Percentiles rank a stretch among this genome's conserved stretches.
Evolutionary conservation across 164 flowering plant species (phyloP).

Genomic region (Magnolia kwangsiensis): DNA sequence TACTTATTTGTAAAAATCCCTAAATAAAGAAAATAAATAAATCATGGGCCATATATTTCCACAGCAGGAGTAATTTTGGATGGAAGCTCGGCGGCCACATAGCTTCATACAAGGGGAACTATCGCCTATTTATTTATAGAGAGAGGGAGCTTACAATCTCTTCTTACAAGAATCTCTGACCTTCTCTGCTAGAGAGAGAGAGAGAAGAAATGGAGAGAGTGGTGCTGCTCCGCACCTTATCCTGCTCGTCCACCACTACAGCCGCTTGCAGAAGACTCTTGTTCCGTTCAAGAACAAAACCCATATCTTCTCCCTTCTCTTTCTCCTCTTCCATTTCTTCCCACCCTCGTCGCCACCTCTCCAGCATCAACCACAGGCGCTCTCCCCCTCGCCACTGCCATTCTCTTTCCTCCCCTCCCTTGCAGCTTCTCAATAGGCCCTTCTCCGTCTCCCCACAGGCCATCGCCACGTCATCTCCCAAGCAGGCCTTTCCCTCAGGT

Average conservation of each 20-base stretch:
- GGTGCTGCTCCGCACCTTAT: slow-evolving; percentile 50
- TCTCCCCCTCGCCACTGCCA: slow-evolving; percentile 28
- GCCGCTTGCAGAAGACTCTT: slow-evolving; percentile 31
- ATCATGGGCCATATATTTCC: too few species aligned
- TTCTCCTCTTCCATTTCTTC: slow-evolving; percentile 13
- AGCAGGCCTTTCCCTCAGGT: slow-evolving; percentile 50
- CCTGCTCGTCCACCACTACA: slow-evolving; percentile 27
- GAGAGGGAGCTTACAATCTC: too few species aligned
- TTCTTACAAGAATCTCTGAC: neutral
- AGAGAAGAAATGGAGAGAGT: slow-evolving; percentile 51
- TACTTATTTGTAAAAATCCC: too few species aligned
- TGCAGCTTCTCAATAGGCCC: slow-evolving; percentile 20
- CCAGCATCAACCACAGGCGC: slow-evolving; percentile 15
- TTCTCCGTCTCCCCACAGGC: slow-evolving; percentile 62
- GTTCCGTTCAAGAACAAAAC: slow-evolving; percentile 21
- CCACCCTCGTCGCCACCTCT: slow-evolving; percentile 5
- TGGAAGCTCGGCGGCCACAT: too few species aligned
- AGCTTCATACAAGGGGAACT: too few species aligned
- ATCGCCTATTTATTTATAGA: too few species aligned
- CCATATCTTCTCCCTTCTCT: neutral
- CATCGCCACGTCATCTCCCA: slow-evolving; percentile 39
- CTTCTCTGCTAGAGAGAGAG: neutral
- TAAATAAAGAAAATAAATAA: too few species aligned
- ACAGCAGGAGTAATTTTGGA: too few species aligned
- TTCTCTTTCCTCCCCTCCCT: slow-evolving; percentile 20